These are phyloP conservation scores for Orbilia javanica DNA, from an alignment of 2,329 filamentous ascomycete species.

Conservation along the genomic window DNA sequence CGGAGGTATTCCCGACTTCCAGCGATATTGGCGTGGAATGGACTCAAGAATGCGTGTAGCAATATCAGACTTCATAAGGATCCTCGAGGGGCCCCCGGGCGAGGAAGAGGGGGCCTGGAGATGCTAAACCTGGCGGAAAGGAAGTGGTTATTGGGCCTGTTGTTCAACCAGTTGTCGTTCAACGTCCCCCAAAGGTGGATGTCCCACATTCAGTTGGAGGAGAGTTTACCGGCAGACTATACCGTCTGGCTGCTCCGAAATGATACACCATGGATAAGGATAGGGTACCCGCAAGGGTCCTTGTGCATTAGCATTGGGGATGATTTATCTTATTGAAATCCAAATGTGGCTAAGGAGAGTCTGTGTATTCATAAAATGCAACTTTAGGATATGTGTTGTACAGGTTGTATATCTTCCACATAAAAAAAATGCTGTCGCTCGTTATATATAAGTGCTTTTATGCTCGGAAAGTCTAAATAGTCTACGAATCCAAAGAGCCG, in stretches of 20 bases:
- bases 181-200: constrained; percentile 24
- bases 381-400: constrained; percentile 8
- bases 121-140: constrained; percentile 16
- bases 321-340: not conserved
- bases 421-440: not conserved
- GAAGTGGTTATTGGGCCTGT: constrained; percentile 20
- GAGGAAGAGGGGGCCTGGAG: too few species aligned
- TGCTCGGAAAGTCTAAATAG: not conserved
- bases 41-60: not conserved
- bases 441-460: not conserved
- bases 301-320: constrained; percentile 31
- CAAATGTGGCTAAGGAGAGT: not conserved
- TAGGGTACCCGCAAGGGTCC: constrained; percentile 12
- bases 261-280: constrained; percentile 28
- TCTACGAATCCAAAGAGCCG: not conserved
- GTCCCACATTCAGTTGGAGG: constrained; percentile 24
- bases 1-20: not conserved
- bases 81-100: not conserved
- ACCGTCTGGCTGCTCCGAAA: not conserved
- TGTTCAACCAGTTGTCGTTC: constrained; percentile 19
- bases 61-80: not conserved
- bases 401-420: constrained; percentile 11
- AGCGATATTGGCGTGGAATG: constrained; percentile 2
- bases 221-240: constrained; percentile 1
- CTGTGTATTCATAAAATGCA: too few species aligned